These are phyloP conservation scores for Hordeum marinum DNA, from an alignment of 176 grass and related monocot genomes.

Conservation along the genomic window DNA sequence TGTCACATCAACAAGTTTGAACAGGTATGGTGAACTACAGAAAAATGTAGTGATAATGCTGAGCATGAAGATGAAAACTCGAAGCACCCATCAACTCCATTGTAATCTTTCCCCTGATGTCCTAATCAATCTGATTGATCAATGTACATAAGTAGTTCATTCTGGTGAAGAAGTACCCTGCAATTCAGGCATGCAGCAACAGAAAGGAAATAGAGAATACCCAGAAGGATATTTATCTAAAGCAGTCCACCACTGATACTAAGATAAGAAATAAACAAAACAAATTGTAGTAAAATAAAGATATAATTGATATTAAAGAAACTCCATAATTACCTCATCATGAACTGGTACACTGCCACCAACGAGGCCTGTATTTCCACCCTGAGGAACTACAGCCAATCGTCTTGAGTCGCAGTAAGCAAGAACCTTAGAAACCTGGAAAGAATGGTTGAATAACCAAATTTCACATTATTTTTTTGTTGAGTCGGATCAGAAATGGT, in stretches of 20 bases:
- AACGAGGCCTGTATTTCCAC: constrained; percentile 97
- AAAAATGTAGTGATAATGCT: background rate
- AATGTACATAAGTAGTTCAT: constrained; percentile 14
- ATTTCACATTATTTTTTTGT: background rate
- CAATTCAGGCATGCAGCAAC: background rate
- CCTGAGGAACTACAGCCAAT: constrained; percentile 84
- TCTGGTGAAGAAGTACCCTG: background rate
- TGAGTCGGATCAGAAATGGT: background rate
- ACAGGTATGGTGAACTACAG: background rate
- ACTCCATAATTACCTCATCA: constrained; percentile 59
- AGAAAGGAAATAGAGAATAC: constrained; percentile 6
- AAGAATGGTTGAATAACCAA: constrained; percentile 25
- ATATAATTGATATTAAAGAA: background rate
- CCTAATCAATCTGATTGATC: background rate
- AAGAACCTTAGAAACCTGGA: constrained; percentile 97
- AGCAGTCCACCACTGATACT: background rate
- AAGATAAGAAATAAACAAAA: background rate
- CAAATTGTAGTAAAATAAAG: too few species aligned
- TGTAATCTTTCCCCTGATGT: background rate
- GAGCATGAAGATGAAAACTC: background rate
- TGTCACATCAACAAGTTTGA: background rate
- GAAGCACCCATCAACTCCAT: background rate
- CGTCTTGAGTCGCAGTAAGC: constrained; percentile 76
- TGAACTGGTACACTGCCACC: constrained; percentile 94
- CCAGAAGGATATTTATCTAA: background rate